These are phyloP conservation scores for Erythrobasidium yunnanense DNA, from an alignment of 768 basidiomycete species.

Conservation along the genomic window DNA sequence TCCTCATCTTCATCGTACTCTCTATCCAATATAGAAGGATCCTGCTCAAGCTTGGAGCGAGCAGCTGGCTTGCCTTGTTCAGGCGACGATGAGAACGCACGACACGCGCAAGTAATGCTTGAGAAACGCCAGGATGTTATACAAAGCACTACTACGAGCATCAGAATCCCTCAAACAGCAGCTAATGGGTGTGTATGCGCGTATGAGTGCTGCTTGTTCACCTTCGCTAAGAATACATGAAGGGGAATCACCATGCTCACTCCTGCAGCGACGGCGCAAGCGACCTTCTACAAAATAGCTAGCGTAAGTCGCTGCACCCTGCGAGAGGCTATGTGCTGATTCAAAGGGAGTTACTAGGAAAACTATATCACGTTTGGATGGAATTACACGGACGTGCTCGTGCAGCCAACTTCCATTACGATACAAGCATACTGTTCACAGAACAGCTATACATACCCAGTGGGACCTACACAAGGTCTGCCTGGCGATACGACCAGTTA, in stretches of 20 bases:
- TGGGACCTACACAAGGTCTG: conserved; percentile 64
- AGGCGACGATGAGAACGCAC: too few species aligned
- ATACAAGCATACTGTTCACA: conserved; percentile 64
- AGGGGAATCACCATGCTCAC: not conserved
- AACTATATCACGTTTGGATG: conserved; percentile 77
- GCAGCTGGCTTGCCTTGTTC: too few species aligned
- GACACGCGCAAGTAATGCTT: not conserved
- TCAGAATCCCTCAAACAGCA: not conserved
- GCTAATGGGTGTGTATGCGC: not conserved
- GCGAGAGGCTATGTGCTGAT: conserved; percentile 39
- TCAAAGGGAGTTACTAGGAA: conserved; percentile 67
- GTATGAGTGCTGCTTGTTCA: not conserved
- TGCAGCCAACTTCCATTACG: conserved; percentile 62
- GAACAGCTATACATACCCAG: conserved; percentile 80
- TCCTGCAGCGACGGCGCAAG: not conserved
- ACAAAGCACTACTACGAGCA: not conserved
- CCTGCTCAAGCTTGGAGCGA: too few species aligned
- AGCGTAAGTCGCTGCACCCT: not conserved
- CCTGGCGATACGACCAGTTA: conserved; percentile 55
- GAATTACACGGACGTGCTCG: conserved; percentile 48
- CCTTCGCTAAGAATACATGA: not conserved
- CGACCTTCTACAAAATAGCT: not conserved
- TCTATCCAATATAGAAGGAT: too few species aligned
- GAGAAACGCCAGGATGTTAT: not conserved
- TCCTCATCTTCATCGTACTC: too few species aligned